These are phyloP conservation scores for Calonectria pauciramosa DNA, from an alignment of 2,329 filamentous ascomycete species.

Conservation along the genomic window DNA sequence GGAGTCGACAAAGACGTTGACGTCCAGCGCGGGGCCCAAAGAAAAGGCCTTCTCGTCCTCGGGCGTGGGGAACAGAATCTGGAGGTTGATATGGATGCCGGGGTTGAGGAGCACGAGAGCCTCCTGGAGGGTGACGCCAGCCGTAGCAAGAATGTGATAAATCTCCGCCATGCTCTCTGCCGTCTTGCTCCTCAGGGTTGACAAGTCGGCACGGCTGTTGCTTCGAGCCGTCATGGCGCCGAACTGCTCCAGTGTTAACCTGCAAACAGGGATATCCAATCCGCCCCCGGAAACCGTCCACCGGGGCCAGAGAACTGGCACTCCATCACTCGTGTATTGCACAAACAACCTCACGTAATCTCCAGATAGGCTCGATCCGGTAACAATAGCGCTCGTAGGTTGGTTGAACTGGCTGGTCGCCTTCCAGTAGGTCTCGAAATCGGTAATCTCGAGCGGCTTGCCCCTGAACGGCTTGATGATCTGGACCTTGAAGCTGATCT, in stretches of 20 bases:
- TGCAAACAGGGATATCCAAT: constrained; percentile 85
- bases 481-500: constrained; percentile 94
- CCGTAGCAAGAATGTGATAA: constrained; percentile 79
- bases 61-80: constrained; percentile 86
- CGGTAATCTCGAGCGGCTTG: constrained; percentile 93
- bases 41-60: constrained; percentile 79
- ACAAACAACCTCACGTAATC: constrained; percentile 94
- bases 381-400: constrained; percentile 85
- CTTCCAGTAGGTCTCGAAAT: constrained; percentile 99
- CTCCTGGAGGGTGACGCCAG: constrained; percentile 84
- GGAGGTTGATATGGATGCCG: constrained; percentile 90
- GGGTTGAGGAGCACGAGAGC: constrained; percentile 81
- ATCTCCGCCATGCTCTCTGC: constrained; percentile 72
- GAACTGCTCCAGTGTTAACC: constrained; percentile 83
- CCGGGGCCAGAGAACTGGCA: constrained; percentile 88
- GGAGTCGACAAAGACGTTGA: constrained; percentile 88
- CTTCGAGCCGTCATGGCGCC: constrained; percentile 63
- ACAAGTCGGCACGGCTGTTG: constrained; percentile 59
- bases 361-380: constrained; percentile 94
- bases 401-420: constrained; percentile 93
- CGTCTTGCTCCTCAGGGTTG: constrained; percentile 59
- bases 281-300: constrained; percentile 85
- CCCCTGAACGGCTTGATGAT: constrained; percentile 97
- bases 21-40: constrained; percentile 81
- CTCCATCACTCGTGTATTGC: constrained; percentile 88